Conservation (phyloP, 352 stramenopile species). For the Phytophthora fragariae region DNA sequence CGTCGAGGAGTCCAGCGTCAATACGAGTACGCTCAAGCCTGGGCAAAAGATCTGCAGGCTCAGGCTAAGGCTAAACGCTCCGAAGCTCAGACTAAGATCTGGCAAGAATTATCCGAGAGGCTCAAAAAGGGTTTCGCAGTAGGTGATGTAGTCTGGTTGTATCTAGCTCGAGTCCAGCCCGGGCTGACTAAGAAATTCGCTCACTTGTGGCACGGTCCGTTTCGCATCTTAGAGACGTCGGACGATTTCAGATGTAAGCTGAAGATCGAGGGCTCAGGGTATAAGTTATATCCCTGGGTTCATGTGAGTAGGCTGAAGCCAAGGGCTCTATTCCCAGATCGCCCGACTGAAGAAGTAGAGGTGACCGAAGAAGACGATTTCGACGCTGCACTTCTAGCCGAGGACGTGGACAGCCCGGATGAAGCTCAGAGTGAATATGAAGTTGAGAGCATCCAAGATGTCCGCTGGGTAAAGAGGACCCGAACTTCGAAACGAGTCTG, state of each 20-base stretch:
- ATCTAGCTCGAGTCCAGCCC: background rate
- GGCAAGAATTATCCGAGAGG: background rate
- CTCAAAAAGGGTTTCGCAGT: background rate
- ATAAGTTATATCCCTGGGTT: too few species aligned
- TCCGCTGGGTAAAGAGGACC: too few species aligned
- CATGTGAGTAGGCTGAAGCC: too few species aligned
- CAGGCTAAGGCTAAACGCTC: background rate
- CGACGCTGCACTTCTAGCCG: too few species aligned
- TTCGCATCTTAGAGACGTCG: background rate
- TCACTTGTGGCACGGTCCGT: background rate
- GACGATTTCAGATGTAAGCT: background rate
- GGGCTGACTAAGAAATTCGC: background rate
- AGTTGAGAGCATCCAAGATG: too few species aligned
- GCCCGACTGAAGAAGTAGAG: background rate
- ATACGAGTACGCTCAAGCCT: background rate
- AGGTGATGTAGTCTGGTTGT: background rate
- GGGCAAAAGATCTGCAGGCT: background rate
- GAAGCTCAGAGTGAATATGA: too few species aligned
- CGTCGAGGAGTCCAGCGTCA: background rate
- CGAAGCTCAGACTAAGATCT: background rate
- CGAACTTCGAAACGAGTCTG: too few species aligned
- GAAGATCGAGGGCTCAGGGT: too few species aligned
- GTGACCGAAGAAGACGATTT: background rate
- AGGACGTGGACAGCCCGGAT: too few species aligned
- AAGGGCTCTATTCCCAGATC: slow-evolving; percentile 2